These are phyloP conservation scores for Euphorbia peplus DNA, from an alignment of 345 rosid species.

Conservation along the genomic window DNA sequence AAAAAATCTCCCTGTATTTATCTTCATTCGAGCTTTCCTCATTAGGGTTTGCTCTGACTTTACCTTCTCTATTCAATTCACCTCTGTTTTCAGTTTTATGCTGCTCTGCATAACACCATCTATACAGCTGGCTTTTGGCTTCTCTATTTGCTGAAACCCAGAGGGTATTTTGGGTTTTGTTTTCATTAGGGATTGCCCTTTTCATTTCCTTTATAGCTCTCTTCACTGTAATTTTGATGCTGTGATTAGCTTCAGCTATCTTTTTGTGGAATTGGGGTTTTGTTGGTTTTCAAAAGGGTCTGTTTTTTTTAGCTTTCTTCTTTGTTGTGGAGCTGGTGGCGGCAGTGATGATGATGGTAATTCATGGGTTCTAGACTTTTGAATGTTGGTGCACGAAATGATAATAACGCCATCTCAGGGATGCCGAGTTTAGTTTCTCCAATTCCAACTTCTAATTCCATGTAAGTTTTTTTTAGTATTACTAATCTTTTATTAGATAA, in stretches of 20 bases:
- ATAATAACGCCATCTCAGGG: slow-evolving; percentile 35
- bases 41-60: slow-evolving; percentile 20
- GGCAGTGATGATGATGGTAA: slow-evolving; percentile 28
- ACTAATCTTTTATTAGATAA: background rate
- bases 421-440: slow-evolving; percentile 56
- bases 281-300: slow-evolving; percentile 2
- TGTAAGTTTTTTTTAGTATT: slow-evolving; percentile 30
- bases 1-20: slow-evolving; percentile 1
- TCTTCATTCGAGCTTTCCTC: slow-evolving; percentile 5
- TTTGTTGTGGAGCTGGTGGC: background rate
- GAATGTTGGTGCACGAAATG: slow-evolving; percentile 36
- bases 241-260: background rate
- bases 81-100: background rate
- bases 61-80: background rate
- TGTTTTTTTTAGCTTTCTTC: background rate
- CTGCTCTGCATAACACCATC: no score
- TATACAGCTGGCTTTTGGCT: background rate
- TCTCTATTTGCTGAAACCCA: background rate
- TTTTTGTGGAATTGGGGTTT: background rate
- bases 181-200: background rate
- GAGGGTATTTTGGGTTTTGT: background rate
- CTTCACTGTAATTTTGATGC: background rate
- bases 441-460: slow-evolving; percentile 37
- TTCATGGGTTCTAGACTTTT: slow-evolving; percentile 42
- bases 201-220: background rate